Base-by-base conservation (phyloP, 305 asterid species). In the Fraxinus ornus region DNA sequence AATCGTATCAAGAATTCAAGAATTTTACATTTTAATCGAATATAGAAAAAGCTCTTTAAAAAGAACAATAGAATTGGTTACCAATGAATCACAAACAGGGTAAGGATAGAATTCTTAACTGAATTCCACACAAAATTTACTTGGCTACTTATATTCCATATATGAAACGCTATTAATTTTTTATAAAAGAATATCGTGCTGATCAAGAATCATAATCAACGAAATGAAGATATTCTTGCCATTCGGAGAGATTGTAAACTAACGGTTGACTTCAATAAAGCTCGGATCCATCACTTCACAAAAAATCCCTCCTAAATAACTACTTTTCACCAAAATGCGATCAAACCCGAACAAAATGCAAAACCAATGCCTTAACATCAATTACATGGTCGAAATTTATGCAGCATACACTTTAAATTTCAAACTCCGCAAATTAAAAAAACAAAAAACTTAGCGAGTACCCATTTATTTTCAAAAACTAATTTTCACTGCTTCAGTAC, bases 21-120 rank as follows among this genome's bases (percentile, higher is more conserved):
- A 86, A 81, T 44, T 83, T 88, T 88, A 94, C 97, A 94, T 94
- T 82, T 84, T 87, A 82, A 80, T 66, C 49, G 81, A 86, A 87
- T 83, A 80, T 77, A 81, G 81, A 90, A 90, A 87, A 88, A 35
- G 84, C 22, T 78, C 83, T 76, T 81, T 85, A 70, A 79, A 84
- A 89, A 64, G 90, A 92, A 90, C 89, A 83, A 91, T 90, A 90
- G 92, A 94, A 91, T 90, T 39, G 78, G 87, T 86, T 89, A 90
- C 87, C 85, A 83, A 86, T 60, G 76, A 84, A 86, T 66, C 78
- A 64, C 21, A 79, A 84, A 78, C 70, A 62, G 88, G 77, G 44
- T 19, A 80, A 82, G 78, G 79, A 73, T 13, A 77, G 66, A 84
- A 76, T 52, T 44, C 64, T 41, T 36, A 75, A 24, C 64, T 73